Percentiles rank a stretch among this genome's conserved stretches.
Evolutionary conservation across 2,329 filamentous ascomycete species (phyloP).

Genomic region (Hypoxylon sp.): DNA sequence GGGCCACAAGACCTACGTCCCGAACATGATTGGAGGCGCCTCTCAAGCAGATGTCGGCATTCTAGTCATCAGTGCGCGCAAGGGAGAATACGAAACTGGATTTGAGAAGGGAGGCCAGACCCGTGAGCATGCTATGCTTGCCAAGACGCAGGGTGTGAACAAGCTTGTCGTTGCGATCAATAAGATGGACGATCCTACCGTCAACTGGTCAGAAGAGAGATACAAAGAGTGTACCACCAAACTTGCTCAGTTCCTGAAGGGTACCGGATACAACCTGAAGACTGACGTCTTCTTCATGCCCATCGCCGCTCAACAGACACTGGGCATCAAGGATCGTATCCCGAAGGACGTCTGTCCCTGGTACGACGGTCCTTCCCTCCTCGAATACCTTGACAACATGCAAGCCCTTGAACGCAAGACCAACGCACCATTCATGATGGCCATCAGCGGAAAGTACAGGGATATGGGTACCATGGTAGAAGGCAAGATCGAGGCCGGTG

Average conservation of each 20-base stretch:
- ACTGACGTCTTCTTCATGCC: constrained; percentile 96
- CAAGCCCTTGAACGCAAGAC: constrained; percentile 92
- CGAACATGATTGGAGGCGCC: constrained; percentile 97
- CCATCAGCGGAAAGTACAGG: constrained; percentile 93
- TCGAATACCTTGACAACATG: constrained; percentile 97
- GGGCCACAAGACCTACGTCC: constrained; percentile 97
- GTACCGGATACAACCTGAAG: constrained; percentile 93
- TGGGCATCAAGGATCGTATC: constrained; percentile 90
- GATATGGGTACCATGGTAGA: constrained; percentile 98
- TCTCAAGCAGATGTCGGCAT: constrained; percentile 95
- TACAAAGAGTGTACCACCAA: constrained; percentile 95
- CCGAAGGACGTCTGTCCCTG: constrained; percentile 81
- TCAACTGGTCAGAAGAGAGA: constrained; percentile 93
- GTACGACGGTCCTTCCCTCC: constrained; percentile 89
- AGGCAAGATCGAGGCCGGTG: constrained; percentile 95
- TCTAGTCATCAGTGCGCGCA: constrained; percentile 94
- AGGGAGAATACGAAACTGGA: constrained; percentile 98
- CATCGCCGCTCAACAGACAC: constrained; percentile 86
- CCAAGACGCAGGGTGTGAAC: constrained; percentile 98
- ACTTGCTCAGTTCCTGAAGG: constrained; percentile 88
- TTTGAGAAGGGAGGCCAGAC: constrained; percentile 74
- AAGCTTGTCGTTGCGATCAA: constrained; percentile 95
- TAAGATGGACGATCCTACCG: constrained; percentile 99
- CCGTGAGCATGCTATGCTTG: constrained; percentile 81
- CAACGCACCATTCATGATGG: constrained; percentile 99